Evolutionary conservation across 2,329 filamentous ascomycete species (phyloP).

Genomic region (Nothopassalora personata): DNA sequence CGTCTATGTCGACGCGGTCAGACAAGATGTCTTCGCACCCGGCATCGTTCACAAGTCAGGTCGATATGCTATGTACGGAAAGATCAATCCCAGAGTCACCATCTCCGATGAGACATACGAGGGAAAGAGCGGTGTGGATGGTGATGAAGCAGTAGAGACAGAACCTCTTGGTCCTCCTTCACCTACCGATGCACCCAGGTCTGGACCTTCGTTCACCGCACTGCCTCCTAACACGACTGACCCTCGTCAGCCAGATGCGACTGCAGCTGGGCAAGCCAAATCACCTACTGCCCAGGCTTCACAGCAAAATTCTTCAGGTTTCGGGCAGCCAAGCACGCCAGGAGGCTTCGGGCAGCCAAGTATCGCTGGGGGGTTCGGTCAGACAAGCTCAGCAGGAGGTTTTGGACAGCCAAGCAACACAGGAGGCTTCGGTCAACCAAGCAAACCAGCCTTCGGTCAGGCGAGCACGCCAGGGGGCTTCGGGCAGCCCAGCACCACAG

Average conservation of each 20-base stretch:
- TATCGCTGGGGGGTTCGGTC: neutral
- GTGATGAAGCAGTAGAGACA: neutral
- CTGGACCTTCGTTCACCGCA: neutral
- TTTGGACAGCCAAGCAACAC: neutral
- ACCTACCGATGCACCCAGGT: constrained; percentile 6
- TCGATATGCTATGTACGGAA: constrained; percentile 4
- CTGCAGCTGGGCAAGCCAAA: too few species aligned
- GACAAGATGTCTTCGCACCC: neutral
- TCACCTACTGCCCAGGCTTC: neutral
- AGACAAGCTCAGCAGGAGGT: neutral
- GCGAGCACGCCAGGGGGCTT: neutral
- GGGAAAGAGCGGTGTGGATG: neutral
- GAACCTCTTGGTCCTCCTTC: constrained; percentile 3
- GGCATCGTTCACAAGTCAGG: constrained; percentile 6
- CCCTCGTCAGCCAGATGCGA: neutral
- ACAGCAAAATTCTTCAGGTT: neutral
- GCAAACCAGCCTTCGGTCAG: neutral
- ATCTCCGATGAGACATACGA: neutral
- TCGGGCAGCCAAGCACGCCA: neutral
- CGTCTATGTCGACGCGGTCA: constrained; percentile 55
- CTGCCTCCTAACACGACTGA: neutral
- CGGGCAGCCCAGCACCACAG: neutral
- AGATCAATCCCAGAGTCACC: neutral
- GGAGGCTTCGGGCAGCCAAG: neutral
- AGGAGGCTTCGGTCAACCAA: neutral